A percentile compares a stretch with the other conserved stretches of the same genome.
Conservation (phyloP, 208 protist species). For the Tritrichomonas musculus region DNA sequence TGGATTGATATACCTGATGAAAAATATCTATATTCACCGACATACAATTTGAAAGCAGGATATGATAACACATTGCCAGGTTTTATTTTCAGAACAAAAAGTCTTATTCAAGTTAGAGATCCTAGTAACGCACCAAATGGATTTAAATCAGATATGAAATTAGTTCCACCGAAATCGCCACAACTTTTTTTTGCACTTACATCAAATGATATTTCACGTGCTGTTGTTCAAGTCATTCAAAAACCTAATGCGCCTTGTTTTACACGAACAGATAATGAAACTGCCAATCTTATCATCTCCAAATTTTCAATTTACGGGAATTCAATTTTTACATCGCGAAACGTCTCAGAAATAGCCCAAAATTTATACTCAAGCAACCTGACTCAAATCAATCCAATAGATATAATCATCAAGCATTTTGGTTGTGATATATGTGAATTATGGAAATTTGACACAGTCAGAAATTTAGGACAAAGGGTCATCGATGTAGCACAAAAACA, state of each 20-base stretch:
- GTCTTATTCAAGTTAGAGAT: neutral
- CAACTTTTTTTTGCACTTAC: neutral
- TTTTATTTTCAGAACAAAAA: neutral
- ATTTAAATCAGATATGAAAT: neutral
- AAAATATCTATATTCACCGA: neutral
- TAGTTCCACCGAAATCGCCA: neutral
- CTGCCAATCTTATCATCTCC: neutral
- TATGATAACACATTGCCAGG: constrained; percentile 9
- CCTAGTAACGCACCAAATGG: neutral
- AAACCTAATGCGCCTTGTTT: neutral
- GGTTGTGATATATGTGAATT: neutral
- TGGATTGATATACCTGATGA: constrained; percentile 10
- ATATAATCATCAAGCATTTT: neutral
- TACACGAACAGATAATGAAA: neutral
- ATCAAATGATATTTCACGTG: neutral
- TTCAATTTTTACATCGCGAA: neutral
- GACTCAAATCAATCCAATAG: neutral
- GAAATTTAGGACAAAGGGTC: neutral
- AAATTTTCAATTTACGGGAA: constrained; percentile 30
- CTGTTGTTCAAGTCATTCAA: constrained; percentile 1
- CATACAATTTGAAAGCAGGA: neutral
- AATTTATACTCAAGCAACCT: neutral
- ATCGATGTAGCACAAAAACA: neutral
- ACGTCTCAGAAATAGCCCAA: neutral
- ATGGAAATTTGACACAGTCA: neutral